A percentile compares a stretch with the other conserved stretches of the same genome.
Evolutionary conservation across 2,329 filamentous ascomycete genomes (phyloP).

Genomic region (Exophiala sideris): DNA sequence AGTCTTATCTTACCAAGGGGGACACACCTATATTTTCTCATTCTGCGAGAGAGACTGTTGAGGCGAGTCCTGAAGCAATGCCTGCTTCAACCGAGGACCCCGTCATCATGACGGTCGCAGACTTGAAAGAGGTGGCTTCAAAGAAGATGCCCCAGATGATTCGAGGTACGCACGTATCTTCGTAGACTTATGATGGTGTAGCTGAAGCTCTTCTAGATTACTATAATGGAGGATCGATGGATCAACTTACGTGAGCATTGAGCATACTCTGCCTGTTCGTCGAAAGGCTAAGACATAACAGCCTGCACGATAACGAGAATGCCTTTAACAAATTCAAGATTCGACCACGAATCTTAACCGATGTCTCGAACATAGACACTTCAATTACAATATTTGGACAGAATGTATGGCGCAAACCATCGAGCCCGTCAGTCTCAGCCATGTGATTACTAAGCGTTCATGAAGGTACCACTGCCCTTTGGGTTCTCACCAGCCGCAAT

Average conservation of each 20-base stretch:
- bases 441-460: no score
- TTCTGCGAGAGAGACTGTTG: not conserved
- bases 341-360: slow-evolving; percentile 36
- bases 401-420: slow-evolving; percentile 21
- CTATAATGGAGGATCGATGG: slow-evolving; percentile 57
- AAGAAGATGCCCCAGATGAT: slow-evolving; percentile 41
- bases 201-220: slow-evolving; percentile 41
- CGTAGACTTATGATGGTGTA: no score
- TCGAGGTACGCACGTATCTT: slow-evolving; percentile 30
- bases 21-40: no score
- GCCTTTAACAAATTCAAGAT: slow-evolving; percentile 52
- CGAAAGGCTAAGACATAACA: slow-evolving; percentile 12
- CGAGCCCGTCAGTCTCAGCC: no score
- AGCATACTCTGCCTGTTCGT: no score
- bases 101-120: slow-evolving; percentile 27
- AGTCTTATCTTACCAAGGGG: no score
- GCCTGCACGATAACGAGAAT: slow-evolving; percentile 50
- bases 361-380: slow-evolving; percentile 37
- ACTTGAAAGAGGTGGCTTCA: slow-evolving; percentile 41
- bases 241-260: slow-evolving; percentile 44
- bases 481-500: slow-evolving; percentile 54
- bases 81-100: not conserved
- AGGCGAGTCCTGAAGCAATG: not conserved
- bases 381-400: slow-evolving; percentile 45
- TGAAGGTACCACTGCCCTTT: slow-evolving; percentile 46